Conservation (phyloP, 2,329 filamentous ascomycete genomes). For the Nannizziopsis barbatae region DNA sequence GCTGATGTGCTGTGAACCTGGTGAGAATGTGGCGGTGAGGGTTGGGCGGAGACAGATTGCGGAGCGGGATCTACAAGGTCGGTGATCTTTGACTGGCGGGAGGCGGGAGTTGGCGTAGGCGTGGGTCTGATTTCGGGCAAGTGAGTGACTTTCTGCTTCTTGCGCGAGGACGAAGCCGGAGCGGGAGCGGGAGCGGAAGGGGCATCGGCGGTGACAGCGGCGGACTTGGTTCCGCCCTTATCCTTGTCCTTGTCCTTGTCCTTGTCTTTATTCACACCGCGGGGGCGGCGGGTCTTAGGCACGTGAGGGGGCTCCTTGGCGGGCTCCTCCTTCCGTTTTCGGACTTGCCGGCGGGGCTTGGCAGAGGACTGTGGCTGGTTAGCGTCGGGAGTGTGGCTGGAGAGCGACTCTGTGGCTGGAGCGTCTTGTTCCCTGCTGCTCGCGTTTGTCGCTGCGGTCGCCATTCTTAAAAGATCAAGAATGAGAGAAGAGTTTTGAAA, state of each 20-base stretch:
- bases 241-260: slow-evolving; percentile 13
- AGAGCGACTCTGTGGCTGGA: slow-evolving; percentile 11
- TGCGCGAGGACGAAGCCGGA: slow-evolving; percentile 33
- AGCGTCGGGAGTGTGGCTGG: slow-evolving; percentile 16
- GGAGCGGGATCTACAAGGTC: slow-evolving; percentile 27
- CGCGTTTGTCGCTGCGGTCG: slow-evolving; percentile 8
- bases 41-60: slow-evolving; percentile 15
- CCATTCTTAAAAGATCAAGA: not conserved
- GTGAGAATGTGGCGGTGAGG: slow-evolving; percentile 9
- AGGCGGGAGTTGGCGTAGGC: no score
- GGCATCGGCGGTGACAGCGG: slow-evolving; percentile 22
- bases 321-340: slow-evolving; percentile 33
- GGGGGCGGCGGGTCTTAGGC: slow-evolving; percentile 9
- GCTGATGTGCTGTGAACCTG: slow-evolving; percentile 12
- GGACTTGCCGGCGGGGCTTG: slow-evolving; percentile 21
- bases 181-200: slow-evolving; percentile 18
- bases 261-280: slow-evolving; percentile 17
- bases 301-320: slow-evolving; percentile 12
- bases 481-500: not conserved
- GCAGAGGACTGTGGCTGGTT: slow-evolving; percentile 9
- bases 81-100: slow-evolving; percentile 33
- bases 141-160: slow-evolving; percentile 36
- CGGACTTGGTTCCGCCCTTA: slow-evolving; percentile 24
- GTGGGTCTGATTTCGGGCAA: slow-evolving; percentile 17
- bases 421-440: slow-evolving; percentile 9